Conservation (phyloP, 2,329 filamentous ascomycete species). For the Neocucurbitaria cava region DNA sequence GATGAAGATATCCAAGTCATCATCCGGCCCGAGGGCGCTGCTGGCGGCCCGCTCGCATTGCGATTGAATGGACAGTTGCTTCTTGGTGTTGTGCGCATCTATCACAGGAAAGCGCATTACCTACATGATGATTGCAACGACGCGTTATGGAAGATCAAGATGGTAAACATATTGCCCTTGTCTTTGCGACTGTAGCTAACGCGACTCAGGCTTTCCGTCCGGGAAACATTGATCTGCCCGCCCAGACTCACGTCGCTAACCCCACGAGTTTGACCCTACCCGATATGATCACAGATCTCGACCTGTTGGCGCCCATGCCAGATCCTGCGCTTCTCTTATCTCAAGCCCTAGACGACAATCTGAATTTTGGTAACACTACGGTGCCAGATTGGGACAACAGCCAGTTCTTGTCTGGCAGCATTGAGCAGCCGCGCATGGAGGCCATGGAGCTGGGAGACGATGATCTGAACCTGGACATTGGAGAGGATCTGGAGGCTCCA, state of each 20-base stretch:
- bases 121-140: constrained; percentile 97
- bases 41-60: constrained; percentile 90
- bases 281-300: constrained; percentile 91
- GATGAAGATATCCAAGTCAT: constrained; percentile 95
- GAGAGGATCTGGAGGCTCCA: constrained; percentile 52
- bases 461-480: constrained; percentile 70
- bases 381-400: constrained; percentile 68
- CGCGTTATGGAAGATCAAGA: constrained; percentile 96
- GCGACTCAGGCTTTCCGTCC: constrained; percentile 78
- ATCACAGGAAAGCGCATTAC: constrained; percentile 96
- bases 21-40: constrained; percentile 69
- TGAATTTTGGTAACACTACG: constrained; percentile 51
- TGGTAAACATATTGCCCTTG: constrained; percentile 64
- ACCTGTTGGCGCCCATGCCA: constrained; percentile 78
- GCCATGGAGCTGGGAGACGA: constrained; percentile 42
- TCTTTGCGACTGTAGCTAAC: constrained; percentile 19
- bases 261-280: constrained; percentile 87
- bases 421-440: constrained; percentile 62
- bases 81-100: constrained; percentile 95
- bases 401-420: constrained; percentile 78
- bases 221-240: constrained; percentile 94
- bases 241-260: constrained; percentile 75
- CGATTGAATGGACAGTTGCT: constrained; percentile 92
- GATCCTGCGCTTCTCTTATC: constrained; percentile 86
- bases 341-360: constrained; percentile 63